Percentiles rank a stretch among this genome's conserved stretches.
Evolutionary conservation across 2,329 filamentous ascomycete genomes (phyloP).

Genomic region (Trichoderma arundinaceum): DNA sequence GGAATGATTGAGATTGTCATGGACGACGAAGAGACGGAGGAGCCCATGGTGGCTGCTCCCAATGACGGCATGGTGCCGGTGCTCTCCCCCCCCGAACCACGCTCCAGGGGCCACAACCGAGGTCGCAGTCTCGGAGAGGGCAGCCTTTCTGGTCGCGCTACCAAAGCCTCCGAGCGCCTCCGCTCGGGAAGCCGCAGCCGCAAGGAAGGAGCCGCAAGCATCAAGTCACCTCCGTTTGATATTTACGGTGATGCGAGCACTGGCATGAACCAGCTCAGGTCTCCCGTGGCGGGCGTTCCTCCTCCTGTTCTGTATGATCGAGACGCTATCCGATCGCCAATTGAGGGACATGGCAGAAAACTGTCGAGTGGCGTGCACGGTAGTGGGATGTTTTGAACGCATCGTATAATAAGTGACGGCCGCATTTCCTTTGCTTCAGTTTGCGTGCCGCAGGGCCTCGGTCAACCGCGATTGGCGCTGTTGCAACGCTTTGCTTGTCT

Average conservation of each 20-base stretch:
- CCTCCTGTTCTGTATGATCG: constrained; percentile 50
- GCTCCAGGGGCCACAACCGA: constrained; percentile 57
- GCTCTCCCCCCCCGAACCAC: constrained; percentile 53
- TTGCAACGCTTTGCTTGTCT: not conserved
- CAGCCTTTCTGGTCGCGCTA: constrained; percentile 59
- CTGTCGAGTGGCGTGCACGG: constrained; percentile 58
- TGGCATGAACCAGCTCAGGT: constrained; percentile 40
- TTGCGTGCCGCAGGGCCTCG: not conserved
- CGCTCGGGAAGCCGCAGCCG: constrained; percentile 64
- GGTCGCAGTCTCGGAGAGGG: constrained; percentile 61
- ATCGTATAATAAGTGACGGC: not conserved
- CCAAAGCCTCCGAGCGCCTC: constrained; percentile 64
- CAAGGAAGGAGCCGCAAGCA: constrained; percentile 45
- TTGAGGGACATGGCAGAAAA: constrained; percentile 45
- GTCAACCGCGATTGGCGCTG: not conserved
- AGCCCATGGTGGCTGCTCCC: constrained; percentile 42
- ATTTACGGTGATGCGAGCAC: constrained; percentile 52
- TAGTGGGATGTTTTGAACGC: constrained; percentile 60
- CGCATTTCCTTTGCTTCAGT: no score
- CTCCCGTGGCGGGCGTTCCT: constrained; percentile 37
- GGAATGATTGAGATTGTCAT: constrained; percentile 71
- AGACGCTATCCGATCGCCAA: constrained; percentile 44
- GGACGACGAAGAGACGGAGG: constrained; percentile 60
- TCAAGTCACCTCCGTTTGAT: constrained; percentile 41
- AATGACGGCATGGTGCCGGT: constrained; percentile 54